Evolutionary conservation across 192 early-diverging fungal species (phyloP), one percentile per base, ranked within the genome.

Genomic region (Backusella westeae): DNA sequence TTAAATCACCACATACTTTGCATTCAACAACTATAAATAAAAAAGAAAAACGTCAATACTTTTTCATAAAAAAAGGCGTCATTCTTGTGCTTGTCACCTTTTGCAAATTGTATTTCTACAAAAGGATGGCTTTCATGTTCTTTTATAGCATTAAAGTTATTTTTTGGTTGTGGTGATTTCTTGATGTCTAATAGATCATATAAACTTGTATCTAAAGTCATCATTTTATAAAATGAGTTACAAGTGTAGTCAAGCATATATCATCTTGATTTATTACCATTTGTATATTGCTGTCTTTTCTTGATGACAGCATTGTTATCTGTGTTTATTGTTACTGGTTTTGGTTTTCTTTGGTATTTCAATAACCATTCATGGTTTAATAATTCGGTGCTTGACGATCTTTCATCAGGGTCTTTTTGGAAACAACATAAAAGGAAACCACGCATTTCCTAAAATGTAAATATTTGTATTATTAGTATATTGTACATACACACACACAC

Each of bases 391-490:
- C 96, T 96, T 0, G 91, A 89, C 0, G 94, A 93, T 17, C 97
- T 85, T 21, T 87, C 75, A 1, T 80, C 82, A 4, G 91, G 91
- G 73, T 96, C 88, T 71, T 97, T 96, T 73, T 91, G 89, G 78
- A 98, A 97, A 80, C 96, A 98, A 71, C 86, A 81, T 53, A 89
- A 78, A 49, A 99, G 81, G 78, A 99, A 99, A 77, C 94, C 88
- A 41, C 83, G 82, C 49, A 98, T 87, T 46, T 93, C 90, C 84
- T 83, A 70, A 15, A 76, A 36, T 17, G 10, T 63, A n/a, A 15
- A 59, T 21, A 14, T 44, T 14, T 21, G 6, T 49, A 49, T 1
- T 17, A 44, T 44, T 44, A 44, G 12, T 44, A 44, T 44, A 39
- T 39, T 39, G 7, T 39, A 2, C 38, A 39, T 10, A 39, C 38